A percentile compares a stretch with the other conserved stretches of the same genome.
Evolutionary conservation across 2,329 filamentous ascomycete species (phyloP).

Genomic region (Botrytis hyacinthi): DNA sequence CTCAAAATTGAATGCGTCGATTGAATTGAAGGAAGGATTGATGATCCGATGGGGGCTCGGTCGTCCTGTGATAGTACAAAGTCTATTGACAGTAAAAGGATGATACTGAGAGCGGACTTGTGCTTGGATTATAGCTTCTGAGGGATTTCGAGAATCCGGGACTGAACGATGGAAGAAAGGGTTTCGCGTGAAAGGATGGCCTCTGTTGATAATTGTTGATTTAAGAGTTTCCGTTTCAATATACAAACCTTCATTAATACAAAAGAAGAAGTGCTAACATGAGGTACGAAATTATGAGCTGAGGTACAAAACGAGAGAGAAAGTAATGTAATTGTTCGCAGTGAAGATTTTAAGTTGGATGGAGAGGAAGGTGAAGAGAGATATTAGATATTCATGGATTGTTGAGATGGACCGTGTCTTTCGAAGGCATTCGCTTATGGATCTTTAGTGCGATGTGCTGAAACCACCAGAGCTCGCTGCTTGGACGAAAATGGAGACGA

Average conservation of each 20-base stretch:
- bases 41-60: conserved; percentile 35
- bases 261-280: conserved; percentile 16
- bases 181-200: conserved; percentile 10
- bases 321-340: neutral
- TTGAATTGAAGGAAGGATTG: conserved; percentile 31
- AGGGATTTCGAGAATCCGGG: neutral
- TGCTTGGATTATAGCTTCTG: conserved; percentile 19
- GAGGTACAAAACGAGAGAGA: conserved; percentile 6
- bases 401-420: conserved; percentile 13
- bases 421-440: conserved; percentile 8
- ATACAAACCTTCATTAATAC: conserved; percentile 23
- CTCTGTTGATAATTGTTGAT: conserved; percentile 12
- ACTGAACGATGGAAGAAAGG: conserved; percentile 1
- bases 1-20: conserved; percentile 19
- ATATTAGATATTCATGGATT: conserved; percentile 2
- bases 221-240: conserved; percentile 16
- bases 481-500: neutral
- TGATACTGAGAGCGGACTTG: conserved; percentile 18
- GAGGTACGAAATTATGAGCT: neutral
- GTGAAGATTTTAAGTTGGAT: neutral
- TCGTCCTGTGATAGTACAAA: conserved; percentile 34
- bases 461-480: conserved; percentile 8
- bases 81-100: conserved; percentile 23
- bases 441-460: conserved; percentile 1
- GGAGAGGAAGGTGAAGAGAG: conserved; percentile 7